phyloP scores from a whole-genome alignment of 2,329 filamentous ascomycete genomes.

The Hawksworthiomyces lignivorus region DNA sequence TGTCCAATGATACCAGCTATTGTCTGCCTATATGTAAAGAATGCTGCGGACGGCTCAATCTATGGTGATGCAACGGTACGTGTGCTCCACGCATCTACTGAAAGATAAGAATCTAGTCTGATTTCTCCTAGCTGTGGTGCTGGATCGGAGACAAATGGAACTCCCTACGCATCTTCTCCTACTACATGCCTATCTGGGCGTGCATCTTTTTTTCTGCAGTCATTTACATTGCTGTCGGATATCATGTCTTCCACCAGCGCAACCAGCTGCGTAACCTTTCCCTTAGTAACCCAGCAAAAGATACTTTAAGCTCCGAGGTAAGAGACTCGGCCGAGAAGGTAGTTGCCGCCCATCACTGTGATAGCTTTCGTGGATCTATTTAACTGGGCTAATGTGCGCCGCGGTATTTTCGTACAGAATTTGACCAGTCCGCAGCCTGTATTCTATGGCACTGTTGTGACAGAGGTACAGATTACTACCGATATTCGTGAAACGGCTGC shows the following conservation, averaged over 20 bases:
- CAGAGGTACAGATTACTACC: slow-evolving; percentile 40
- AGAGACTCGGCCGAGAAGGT: slow-evolving; percentile 28
- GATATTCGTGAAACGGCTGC: slow-evolving; percentile 17
- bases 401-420: too few species aligned
- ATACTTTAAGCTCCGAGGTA: slow-evolving; percentile 21
- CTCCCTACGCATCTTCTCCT: slow-evolving; percentile 50
- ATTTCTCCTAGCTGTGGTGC: slow-evolving; percentile 47
- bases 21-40: slow-evolving; percentile 51
- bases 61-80: slow-evolving; percentile 52
- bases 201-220: slow-evolving; percentile 47
- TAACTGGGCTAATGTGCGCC: too few species aligned
- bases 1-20: slow-evolving; percentile 61
- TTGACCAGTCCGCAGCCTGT: slow-evolving; percentile 22
- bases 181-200: slow-evolving; percentile 55
- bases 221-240: slow-evolving; percentile 51
- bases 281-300: slow-evolving; percentile 33
- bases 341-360: not conserved
- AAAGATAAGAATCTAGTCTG: not conserved
- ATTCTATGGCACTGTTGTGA: slow-evolving; percentile 44
- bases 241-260: slow-evolving; percentile 50
- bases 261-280: slow-evolving; percentile 49
- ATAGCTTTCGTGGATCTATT: too few species aligned
- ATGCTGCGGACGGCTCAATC: slow-evolving; percentile 28
- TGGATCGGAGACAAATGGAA: slow-evolving; percentile 51
- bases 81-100: slow-evolving; percentile 1